These are phyloP conservation scores for Penicillium salamii DNA, from an alignment of 495 filamentous ascomycete genomes.

Conservation along the genomic window DNA sequence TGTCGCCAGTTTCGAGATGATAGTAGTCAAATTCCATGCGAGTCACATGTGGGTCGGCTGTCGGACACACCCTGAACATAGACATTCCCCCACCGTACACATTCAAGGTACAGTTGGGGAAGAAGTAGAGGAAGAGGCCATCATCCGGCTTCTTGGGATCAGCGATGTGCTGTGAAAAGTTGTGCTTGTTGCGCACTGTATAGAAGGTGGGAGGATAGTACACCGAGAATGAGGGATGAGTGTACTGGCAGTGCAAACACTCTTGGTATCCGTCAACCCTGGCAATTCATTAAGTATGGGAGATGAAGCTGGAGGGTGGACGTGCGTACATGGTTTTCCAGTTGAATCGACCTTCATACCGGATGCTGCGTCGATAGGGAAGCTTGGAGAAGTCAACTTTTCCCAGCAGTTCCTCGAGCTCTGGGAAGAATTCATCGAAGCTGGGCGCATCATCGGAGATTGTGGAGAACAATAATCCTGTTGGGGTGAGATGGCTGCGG, in stretches of 20 bases:
- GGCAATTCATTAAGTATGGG: not conserved
- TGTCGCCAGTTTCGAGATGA: constrained; percentile 49
- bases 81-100: constrained; percentile 62
- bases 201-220: constrained; percentile 60
- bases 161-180: constrained; percentile 58
- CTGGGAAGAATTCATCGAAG: constrained; percentile 57
- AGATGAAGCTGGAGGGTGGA: too few relatives aligned
- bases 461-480: constrained; percentile 54
- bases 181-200: constrained; percentile 53
- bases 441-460: constrained; percentile 47
- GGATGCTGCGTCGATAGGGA: constrained; percentile 54
- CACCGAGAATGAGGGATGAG: constrained; percentile 57
- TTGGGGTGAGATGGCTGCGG: constrained; percentile 48
- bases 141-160: constrained; percentile 55
- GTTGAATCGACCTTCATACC: constrained; percentile 58
- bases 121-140: constrained; percentile 59
- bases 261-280: constrained; percentile 64
- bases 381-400: constrained; percentile 57
- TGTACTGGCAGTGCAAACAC: constrained; percentile 63
- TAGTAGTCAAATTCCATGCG: constrained; percentile 67
- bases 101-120: constrained; percentile 59
- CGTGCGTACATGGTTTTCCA: constrained; percentile 68
- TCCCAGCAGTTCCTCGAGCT: constrained; percentile 47
- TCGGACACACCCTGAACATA: constrained; percentile 57
- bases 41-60: constrained; percentile 48